phyloP scores from a whole-genome alignment of 2,329 filamentous ascomycete genomes.

The Colletotrichum ledebouriae region DNA sequence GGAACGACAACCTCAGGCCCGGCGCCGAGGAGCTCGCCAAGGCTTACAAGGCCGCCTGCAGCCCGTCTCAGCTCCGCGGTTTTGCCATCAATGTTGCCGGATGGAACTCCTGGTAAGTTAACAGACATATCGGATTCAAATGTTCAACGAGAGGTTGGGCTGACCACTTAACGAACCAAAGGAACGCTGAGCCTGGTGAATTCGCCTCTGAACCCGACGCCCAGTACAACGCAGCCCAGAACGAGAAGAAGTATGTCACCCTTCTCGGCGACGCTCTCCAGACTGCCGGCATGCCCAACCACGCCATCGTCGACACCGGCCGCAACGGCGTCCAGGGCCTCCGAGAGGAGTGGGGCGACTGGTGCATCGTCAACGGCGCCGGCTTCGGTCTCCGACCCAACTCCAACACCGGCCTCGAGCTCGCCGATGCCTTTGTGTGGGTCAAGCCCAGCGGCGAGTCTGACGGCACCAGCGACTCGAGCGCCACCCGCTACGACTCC shows the following conservation, averaged over 20 bases:
- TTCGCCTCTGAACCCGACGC: constrained; percentile 57
- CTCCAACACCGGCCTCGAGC: constrained; percentile 66
- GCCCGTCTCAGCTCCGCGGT: constrained; percentile 55
- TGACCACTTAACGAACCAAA: constrained; percentile 7
- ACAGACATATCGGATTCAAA: neutral
- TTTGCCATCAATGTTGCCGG: constrained; percentile 57
- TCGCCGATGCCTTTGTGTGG: constrained; percentile 76
- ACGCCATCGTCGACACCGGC: constrained; percentile 59
- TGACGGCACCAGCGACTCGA: constrained; percentile 54
- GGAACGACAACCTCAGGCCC: constrained; percentile 67
- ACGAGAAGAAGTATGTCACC: constrained; percentile 58
- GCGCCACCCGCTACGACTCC: constrained; percentile 52
- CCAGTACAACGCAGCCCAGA: constrained; percentile 58
- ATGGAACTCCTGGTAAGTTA: constrained; percentile 54
- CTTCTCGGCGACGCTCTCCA: constrained; percentile 55
- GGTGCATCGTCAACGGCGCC: constrained; percentile 72
- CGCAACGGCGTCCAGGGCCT: constrained; percentile 58
- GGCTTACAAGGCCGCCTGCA: constrained; percentile 54
- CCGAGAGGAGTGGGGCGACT: constrained; percentile 63
- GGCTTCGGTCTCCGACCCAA: constrained; percentile 72
- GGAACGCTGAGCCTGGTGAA: constrained; percentile 53
- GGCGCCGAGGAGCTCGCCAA: constrained; percentile 56
- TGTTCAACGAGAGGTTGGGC: neutral
- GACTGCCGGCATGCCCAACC: constrained; percentile 56
- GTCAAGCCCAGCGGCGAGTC: constrained; percentile 74